Evolutionary conservation across 1,284 basidiomycete species (phyloP).

Genomic region (Sparassis latifolia): DNA sequence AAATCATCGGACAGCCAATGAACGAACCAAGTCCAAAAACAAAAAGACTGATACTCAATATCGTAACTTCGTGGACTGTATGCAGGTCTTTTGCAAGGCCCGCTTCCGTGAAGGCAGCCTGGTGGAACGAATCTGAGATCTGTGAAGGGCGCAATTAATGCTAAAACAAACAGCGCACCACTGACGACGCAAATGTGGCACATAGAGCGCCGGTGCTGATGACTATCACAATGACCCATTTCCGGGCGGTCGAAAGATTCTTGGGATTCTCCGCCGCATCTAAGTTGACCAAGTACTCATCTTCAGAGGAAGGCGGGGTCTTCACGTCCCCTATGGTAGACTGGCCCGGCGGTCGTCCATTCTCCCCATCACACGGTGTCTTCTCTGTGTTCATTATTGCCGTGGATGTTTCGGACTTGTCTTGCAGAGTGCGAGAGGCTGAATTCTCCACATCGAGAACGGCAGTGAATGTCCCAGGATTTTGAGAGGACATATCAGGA

Average conservation of each 20-base stretch:
- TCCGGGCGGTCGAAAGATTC: constrained; percentile 34
- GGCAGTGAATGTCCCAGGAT: constrained; percentile 4
- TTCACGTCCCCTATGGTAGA: no score
- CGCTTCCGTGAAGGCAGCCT: constrained; percentile 64
- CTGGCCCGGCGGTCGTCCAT: no score
- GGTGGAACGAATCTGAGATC: background rate
- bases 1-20: background rate
- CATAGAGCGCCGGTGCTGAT: constrained; percentile 52
- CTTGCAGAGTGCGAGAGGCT: background rate
- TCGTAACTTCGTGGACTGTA: constrained; percentile 57
- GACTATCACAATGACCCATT: constrained; percentile 53
- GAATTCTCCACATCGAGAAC: constrained; percentile 1
- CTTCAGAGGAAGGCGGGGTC: background rate
- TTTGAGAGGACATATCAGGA: constrained; percentile 1
- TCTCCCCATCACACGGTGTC: no score
- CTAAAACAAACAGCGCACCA: constrained; percentile 34
- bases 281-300: constrained; percentile 28
- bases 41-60: constrained; percentile 68
- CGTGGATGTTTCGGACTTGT: no score
- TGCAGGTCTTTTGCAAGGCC: constrained; percentile 55
- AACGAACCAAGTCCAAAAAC: constrained; percentile 47
- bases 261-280: constrained; percentile 49
- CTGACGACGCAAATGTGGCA: constrained; percentile 66
- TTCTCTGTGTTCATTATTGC: no score
- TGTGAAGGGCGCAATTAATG: background rate